Percentiles rank a stretch among this genome's conserved stretches.
phyloP scores from a whole-genome alignment of 1,284 basidiomycete genomes.

The Ganoderma lingzhi region DNA sequence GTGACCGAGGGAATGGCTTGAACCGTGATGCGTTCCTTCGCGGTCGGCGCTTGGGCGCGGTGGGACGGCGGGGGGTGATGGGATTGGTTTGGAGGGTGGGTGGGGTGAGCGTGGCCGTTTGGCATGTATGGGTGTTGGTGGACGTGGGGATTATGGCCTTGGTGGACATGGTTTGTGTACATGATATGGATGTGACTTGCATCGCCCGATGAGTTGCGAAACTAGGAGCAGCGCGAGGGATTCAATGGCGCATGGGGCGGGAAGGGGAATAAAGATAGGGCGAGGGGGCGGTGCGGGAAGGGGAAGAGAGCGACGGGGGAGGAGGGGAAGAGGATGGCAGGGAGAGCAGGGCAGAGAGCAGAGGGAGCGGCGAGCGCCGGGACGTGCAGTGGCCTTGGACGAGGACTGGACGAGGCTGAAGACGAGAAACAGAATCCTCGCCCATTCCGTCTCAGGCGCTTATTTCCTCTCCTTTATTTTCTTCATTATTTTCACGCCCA shows the following conservation, averaged over 20 bases:
- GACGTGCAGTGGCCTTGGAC: conserved; percentile 29
- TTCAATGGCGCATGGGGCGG: conserved; percentile 34
- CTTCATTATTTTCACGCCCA: conserved; percentile 20
- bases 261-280: conserved; percentile 37
- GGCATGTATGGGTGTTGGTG: conserved; percentile 41
- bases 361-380: conserved; percentile 27
- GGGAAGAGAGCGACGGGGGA: conserved; percentile 21
- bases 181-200: conserved; percentile 68
- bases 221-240: conserved; percentile 40
- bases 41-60: conserved; percentile 36
- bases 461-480: conserved; percentile 27
- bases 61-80: conserved; percentile 35
- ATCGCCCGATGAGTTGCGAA: conserved; percentile 45
- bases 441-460: conserved; percentile 14
- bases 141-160: conserved; percentile 50
- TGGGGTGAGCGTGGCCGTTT: conserved; percentile 39
- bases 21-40: conserved; percentile 69
- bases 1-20: conserved; percentile 77
- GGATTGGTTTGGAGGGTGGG: conserved; percentile 39
- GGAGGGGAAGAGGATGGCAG: conserved; percentile 29
- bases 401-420: not conserved
- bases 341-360: conserved; percentile 32
- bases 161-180: conserved; percentile 67
- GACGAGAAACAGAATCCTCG: conserved; percentile 30
- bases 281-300: conserved; percentile 17